Evolutionary conservation across 768 basidiomycete species (phyloP), one percentile per base, ranked within the genome.

Genomic region (Calocera cornea): DNA sequence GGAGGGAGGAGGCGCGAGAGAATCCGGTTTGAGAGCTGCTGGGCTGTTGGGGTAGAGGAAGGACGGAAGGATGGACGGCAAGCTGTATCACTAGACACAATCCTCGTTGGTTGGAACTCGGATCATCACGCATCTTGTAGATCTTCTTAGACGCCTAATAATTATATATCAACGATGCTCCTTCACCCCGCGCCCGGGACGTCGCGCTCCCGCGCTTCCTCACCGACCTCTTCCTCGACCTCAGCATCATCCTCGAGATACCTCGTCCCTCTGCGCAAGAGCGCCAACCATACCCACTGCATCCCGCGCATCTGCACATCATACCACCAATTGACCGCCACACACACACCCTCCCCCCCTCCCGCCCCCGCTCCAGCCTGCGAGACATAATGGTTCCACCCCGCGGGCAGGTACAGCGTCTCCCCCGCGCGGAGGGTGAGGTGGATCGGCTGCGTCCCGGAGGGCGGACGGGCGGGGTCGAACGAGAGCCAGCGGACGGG

Each of bases 341-440:
- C 84, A 29, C 68, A 67, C 12, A 70, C 66, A 19, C 70, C 72
- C 11, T 69, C 66, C 2, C 63, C 0, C n/a, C n/a, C n/a, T 83
- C 86, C 27, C 80, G 78, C 68, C 80, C 41, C 66, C 17, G 24
- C 78, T 2, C 80, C 82, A 2, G 82, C 78, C 74, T 97, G 94
- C 41, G 84, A 81, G 38, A 95, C 92, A 72, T 90, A 83, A 74
- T 95, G 94, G 88, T 89, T 95, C 95, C 95, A 97, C 0, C 91
- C 87, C 2, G 88, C 83, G n/a, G 95, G 95, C 22, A 97, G 83
- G 76, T 92, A 95, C 22, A 97, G 77, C 0, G 88, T 86, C 70
- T 95, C 88, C 2, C 94, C 93, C 5, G 84, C 83, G 2, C 77
- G 69, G 7, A 97, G 73, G 0, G 83, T 84, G 29, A 95, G 81